Conservation (phyloP, 2,329 filamentous ascomycete species). For the Pezicula neosporulosa region DNA sequence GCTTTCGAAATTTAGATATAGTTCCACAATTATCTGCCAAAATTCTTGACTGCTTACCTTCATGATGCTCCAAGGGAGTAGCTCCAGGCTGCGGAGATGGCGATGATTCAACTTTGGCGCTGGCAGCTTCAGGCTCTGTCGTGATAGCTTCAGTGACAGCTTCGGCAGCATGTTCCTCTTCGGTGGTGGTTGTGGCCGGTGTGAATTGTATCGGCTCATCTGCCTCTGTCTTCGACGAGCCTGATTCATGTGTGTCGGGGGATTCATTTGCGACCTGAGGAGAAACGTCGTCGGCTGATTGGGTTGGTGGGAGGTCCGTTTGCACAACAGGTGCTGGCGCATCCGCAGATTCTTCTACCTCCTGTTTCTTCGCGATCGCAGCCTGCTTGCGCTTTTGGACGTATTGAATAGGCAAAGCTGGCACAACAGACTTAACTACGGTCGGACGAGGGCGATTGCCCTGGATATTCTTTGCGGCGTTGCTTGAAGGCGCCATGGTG, state of each 20-base stretch:
- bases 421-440: constrained; percentile 22
- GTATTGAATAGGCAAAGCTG: constrained; percentile 29
- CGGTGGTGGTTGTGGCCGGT: constrained; percentile 1
- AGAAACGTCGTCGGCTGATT: constrained; percentile 7
- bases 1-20: constrained; percentile 1
- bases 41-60: constrained; percentile 11
- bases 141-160: constrained; percentile 7
- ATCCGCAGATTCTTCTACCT: not conserved
- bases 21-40: not conserved
- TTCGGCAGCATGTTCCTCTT: constrained; percentile 6
- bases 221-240: constrained; percentile 1
- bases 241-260: constrained; percentile 7
- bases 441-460: constrained; percentile 23
- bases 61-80: constrained; percentile 9
- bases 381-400: constrained; percentile 27
- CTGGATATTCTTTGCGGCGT: constrained; percentile 25
- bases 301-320: constrained; percentile 5
- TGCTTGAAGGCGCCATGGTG: constrained; percentile 23
- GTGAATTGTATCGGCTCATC: not conserved
- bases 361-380: not conserved
- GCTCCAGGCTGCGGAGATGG: constrained; percentile 2
- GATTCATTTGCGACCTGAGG: constrained; percentile 13
- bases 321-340: constrained; percentile 8
- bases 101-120: no score
- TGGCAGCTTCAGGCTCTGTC: no score